Percentiles rank a stretch among this genome's conserved stretches.
These are phyloP conservation scores for Rhizopogon vesiculosus DNA, from an alignment of 768 basidiomycete genomes.

Conservation along the genomic window DNA sequence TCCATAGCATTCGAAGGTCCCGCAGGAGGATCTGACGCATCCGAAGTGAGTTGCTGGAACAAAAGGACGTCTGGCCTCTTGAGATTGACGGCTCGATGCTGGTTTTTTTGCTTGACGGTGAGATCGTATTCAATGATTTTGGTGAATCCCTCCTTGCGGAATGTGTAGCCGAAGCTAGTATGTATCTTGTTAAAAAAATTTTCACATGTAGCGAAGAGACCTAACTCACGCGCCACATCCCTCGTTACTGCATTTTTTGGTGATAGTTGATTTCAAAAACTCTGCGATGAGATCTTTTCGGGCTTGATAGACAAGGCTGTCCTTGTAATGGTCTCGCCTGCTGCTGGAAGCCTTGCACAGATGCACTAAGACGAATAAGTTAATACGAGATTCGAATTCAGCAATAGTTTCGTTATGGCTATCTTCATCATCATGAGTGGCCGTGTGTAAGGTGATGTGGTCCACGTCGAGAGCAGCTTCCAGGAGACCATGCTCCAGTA, in stretches of 20 bases:
- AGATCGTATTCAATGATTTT: slow-evolving; percentile 96
- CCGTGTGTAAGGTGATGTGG: slow-evolving; percentile 47
- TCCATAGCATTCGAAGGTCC: slow-evolving; percentile 30
- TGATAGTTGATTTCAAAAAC: slow-evolving; percentile 65
- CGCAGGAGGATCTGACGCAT: slow-evolving; percentile 19
- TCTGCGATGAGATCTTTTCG: slow-evolving; percentile 80
- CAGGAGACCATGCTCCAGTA: slow-evolving; percentile 87
- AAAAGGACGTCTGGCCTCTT: slow-evolving; percentile 77
- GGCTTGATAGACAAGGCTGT: slow-evolving; percentile 79
- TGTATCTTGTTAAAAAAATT: slow-evolving; percentile 2
- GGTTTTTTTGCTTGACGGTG: slow-evolving; percentile 67
- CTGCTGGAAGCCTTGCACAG: slow-evolving; percentile 39
- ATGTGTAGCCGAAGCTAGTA: slow-evolving; percentile 71
- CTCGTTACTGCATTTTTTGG: slow-evolving; percentile 71
- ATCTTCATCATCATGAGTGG: slow-evolving; percentile 28
- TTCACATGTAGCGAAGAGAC: slow-evolving; percentile 1
- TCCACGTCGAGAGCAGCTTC: slow-evolving; percentile 78
- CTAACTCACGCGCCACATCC: slow-evolving; percentile 77
- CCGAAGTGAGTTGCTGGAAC: slow-evolving; percentile 31
- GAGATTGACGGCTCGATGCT: slow-evolving; percentile 45
- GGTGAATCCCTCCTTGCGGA: slow-evolving; percentile 89
- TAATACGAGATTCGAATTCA: slow-evolving; percentile 58
- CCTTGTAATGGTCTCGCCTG: slow-evolving; percentile 85
- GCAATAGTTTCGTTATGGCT: slow-evolving; percentile 53
- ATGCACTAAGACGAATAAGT: slow-evolving; percentile 59